Conservation (phyloP, 805 yeast genomes). For the Nakazawaea ernobii region DNA sequence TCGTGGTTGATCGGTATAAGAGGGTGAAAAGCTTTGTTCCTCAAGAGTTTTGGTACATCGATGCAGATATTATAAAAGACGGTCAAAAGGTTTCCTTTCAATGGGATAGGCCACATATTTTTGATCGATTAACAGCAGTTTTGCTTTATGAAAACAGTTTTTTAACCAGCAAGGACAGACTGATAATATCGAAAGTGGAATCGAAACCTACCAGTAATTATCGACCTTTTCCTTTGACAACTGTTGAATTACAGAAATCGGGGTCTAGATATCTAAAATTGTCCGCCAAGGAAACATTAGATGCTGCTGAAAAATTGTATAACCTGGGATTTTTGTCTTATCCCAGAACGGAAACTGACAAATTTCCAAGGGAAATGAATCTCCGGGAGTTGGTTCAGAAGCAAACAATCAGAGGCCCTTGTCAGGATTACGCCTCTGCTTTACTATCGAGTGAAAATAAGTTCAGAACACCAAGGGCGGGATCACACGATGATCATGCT, state of each 20-base stretch:
- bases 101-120: slow-evolving; percentile 74
- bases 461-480: slow-evolving; percentile 68
- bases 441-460: slow-evolving; percentile 37
- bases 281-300: slow-evolving; percentile 75
- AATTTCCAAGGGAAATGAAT: slow-evolving; percentile 74
- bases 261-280: slow-evolving; percentile 71
- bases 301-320: slow-evolving; percentile 78
- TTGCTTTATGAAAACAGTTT: slow-evolving; percentile 67
- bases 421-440: slow-evolving; percentile 68
- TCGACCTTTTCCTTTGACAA: slow-evolving; percentile 87
- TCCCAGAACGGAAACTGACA: slow-evolving; percentile 97
- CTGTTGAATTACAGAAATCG: slow-evolving; percentile 86
- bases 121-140: slow-evolving; percentile 63
- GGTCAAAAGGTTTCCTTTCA: slow-evolving; percentile 36
- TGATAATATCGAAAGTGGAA: slow-evolving; percentile 42
- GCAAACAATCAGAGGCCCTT: slow-evolving; percentile 47
- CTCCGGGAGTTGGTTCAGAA: slow-evolving; percentile 52
- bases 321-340: slow-evolving; percentile 84
- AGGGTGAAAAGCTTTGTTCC: slow-evolving; percentile 66
- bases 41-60: slow-evolving; percentile 78
- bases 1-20: slow-evolving; percentile 86
- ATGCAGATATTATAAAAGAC: slow-evolving; percentile 42
- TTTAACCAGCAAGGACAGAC: slow-evolving; percentile 35
- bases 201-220: slow-evolving; percentile 66
- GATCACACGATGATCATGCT: slow-evolving; percentile 86